A percentile compares a stretch with the other conserved stretches of the same genome.
Evolutionary conservation across 139 green algal species (phyloP).

Genomic region (Zygnema cylindricum): DNA sequence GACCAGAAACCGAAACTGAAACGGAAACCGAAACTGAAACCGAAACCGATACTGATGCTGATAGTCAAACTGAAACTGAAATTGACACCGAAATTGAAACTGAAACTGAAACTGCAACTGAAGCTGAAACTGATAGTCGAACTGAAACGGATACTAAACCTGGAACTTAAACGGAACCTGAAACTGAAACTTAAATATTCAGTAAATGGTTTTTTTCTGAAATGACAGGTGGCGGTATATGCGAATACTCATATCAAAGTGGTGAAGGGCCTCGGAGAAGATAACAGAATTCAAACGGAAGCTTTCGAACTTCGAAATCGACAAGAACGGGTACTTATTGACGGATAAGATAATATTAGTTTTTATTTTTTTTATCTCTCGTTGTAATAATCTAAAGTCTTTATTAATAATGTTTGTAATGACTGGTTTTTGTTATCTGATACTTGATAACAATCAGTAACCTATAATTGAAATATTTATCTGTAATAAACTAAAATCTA

Average conservation of each 20-base stretch:
- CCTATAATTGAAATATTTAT: background rate
- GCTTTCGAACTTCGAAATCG: background rate
- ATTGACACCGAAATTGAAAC: too few species aligned
- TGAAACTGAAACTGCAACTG: too few species aligned
- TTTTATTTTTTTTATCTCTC: background rate
- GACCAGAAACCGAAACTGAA: background rate
- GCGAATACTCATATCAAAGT: conserved; percentile 50
- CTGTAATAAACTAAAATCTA: background rate
- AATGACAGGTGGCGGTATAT: conserved; percentile 43
- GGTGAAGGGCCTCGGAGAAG: conserved; percentile 11
- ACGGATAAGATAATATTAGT: background rate
- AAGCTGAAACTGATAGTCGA: background rate
- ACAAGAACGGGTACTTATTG: conserved; percentile 5
- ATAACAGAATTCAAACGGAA: conserved; percentile 17
- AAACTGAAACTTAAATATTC: too few species aligned
- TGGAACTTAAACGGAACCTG: too few species aligned
- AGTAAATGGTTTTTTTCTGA: too few species aligned
- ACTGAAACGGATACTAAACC: background rate
- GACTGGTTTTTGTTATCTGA: background rate
- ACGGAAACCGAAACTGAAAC: too few species aligned
- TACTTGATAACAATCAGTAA: background rate
- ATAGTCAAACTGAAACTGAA: too few species aligned
- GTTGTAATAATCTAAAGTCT: background rate
- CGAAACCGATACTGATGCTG: too few species aligned
- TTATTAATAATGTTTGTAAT: background rate